Percentiles rank a stretch among this genome's conserved stretches.
phyloP scores from a whole-genome alignment of 1,284 basidiomycete species.

The Porodaedalea pini region DNA sequence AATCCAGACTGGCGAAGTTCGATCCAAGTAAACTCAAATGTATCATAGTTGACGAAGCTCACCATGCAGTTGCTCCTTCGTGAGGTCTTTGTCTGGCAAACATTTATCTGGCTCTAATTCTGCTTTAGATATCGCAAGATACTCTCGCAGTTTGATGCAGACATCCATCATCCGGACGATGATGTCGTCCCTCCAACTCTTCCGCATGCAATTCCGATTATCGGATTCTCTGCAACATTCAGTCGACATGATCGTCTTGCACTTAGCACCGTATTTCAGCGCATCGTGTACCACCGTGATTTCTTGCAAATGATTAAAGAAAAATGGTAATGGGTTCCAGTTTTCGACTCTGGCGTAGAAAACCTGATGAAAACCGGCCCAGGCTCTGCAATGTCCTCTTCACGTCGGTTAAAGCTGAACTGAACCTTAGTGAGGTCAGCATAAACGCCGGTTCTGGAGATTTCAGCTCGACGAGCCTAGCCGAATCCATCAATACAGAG shows the following conservation, averaged over 20 bases:
- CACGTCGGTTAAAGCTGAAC: slow-evolving; percentile 73
- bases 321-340: slow-evolving; percentile 59
- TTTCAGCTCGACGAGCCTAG: slow-evolving; percentile 73
- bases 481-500: slow-evolving; percentile 75
- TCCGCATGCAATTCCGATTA: slow-evolving; percentile 66
- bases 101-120: slow-evolving; percentile 5
- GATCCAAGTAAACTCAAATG: slow-evolving; percentile 71
- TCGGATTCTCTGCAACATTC: slow-evolving; percentile 96
- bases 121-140: slow-evolving; percentile 68
- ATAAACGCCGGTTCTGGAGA: slow-evolving; percentile 70
- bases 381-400: slow-evolving; percentile 86
- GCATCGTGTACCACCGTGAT: slow-evolving; percentile 93
- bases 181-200: slow-evolving; percentile 34
- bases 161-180: slow-evolving; percentile 52
- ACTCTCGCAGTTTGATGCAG: slow-evolving; percentile 70
- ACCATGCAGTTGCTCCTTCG: slow-evolving; percentile 92
- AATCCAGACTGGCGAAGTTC: slow-evolving; percentile 76
- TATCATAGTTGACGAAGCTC: slow-evolving; percentile 90
- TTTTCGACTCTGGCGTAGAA: not conserved
- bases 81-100: slow-evolving; percentile 36
- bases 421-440: slow-evolving; percentile 67
- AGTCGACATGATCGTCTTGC: slow-evolving; percentile 89
- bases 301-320: slow-evolving; percentile 92
- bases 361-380: slow-evolving; percentile 9
- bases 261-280: slow-evolving; percentile 83